These are phyloP conservation scores for Catunica adiposa DNA, from an alignment of 2,329 filamentous ascomycete species.

Conservation along the genomic window DNA sequence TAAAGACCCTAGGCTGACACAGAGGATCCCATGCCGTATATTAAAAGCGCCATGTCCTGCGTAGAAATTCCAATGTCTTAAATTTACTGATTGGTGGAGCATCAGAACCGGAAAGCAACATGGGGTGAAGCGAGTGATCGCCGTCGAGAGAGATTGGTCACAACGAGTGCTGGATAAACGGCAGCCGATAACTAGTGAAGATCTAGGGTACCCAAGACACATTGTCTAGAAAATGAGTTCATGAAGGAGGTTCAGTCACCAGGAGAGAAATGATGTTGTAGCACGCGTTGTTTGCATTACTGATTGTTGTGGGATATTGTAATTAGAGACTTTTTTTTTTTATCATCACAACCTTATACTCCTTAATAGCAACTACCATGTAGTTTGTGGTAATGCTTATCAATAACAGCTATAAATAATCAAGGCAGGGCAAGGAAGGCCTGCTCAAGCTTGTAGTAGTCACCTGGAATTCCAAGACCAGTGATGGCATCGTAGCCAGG, in stretches of 20 bases:
- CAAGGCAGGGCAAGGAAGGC: constrained; percentile 18
- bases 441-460: constrained; percentile 25
- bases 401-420: background rate
- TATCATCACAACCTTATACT: background rate
- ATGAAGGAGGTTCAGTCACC: background rate
- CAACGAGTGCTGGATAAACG: background rate
- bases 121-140: background rate
- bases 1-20: background rate
- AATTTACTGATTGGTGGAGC: background rate
- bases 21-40: background rate
- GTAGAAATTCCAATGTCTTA: background rate
- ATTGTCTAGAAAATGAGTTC: background rate
- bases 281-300: background rate
- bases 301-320: background rate
- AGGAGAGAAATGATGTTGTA: background rate
- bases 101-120: background rate
- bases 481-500: constrained; percentile 33
- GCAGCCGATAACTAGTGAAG: background rate
- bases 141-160: background rate
- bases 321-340: too few species aligned
- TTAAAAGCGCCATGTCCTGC: too few species aligned
- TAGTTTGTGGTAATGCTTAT: too few species aligned
- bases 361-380: too few species aligned
- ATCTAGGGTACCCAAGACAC: too few species aligned
- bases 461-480: constrained; percentile 31